A percentile compares a stretch with the other conserved stretches of the same genome.
Evolutionary conservation across 257 asterid genomes (phyloP).

Genomic region (Solanum rostratum): DNA sequence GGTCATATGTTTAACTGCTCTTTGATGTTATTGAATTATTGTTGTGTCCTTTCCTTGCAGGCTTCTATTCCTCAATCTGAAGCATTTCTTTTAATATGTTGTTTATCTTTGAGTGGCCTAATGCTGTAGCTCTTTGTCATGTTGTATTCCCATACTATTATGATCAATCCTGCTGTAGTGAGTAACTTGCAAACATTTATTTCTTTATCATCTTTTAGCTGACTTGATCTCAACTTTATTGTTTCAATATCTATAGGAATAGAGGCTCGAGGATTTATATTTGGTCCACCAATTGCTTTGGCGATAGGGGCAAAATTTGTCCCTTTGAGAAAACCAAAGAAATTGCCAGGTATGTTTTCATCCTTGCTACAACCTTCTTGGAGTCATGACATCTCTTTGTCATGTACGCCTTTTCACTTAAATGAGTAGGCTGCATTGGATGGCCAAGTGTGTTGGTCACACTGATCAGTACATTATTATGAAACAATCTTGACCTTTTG

Average conservation of each 20-base stretch:
- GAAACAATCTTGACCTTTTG: neutral
- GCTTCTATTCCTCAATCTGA: neutral
- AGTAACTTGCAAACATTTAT: neutral
- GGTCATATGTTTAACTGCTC: neutral
- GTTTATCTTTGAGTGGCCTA: neutral
- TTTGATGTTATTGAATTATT: neutral
- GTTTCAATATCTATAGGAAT: constrained; percentile 33
- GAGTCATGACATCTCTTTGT: neutral
- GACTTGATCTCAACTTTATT: neutral
- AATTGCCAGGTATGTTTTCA: constrained; percentile 48
- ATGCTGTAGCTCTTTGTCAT: neutral
- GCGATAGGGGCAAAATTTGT: constrained; percentile 87
- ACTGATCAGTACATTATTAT: neutral
- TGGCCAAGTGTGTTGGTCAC: neutral
- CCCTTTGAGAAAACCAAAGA: constrained; percentile 67
- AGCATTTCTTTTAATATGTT: neutral
- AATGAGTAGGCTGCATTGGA: neutral
- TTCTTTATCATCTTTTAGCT: neutral
- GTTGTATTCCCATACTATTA: neutral
- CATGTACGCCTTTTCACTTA: neutral
- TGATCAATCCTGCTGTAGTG: neutral
- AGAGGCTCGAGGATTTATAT: constrained; percentile 81
- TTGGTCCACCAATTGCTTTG: constrained; percentile 78
- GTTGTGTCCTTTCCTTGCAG: neutral
- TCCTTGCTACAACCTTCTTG: neutral